phyloP scores from a whole-genome alignment of 495 filamentous ascomycete species.

The Lichina pygmaea region DNA sequence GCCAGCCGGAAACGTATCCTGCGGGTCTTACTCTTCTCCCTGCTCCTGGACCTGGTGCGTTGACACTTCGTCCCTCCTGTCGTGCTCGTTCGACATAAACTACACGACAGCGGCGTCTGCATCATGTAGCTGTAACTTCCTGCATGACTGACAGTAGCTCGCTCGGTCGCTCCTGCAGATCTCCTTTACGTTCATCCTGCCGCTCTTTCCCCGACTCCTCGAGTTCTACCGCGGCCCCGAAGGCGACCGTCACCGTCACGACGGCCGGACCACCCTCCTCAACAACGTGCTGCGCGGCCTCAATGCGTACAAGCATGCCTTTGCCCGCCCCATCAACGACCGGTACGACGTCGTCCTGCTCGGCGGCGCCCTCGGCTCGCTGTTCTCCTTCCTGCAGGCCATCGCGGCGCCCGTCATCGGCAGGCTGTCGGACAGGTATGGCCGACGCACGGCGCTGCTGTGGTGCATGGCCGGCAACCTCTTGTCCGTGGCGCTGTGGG shows the following conservation, averaged over 20 bases:
- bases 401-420: conserved; percentile 83
- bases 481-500: conserved; percentile 77
- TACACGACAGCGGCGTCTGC: background rate
- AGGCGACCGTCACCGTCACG: background rate
- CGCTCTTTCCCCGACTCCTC: conserved; percentile 79
- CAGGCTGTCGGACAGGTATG: conserved; percentile 63
- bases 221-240: conserved; percentile 73
- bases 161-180: conserved; percentile 20
- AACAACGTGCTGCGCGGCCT: conserved; percentile 55
- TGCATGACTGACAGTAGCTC: background rate
- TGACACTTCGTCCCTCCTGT: background rate
- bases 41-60: conserved; percentile 41
- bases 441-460: conserved; percentile 66
- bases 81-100: too few species aligned
- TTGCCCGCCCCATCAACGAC: conserved; percentile 77
- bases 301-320: conserved; percentile 86
- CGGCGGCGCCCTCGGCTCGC: conserved; percentile 74
- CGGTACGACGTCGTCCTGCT: conserved; percentile 94
- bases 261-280: conserved; percentile 29
- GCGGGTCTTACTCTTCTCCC: conserved; percentile 45
- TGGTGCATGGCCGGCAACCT: conserved; percentile 92
- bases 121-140: background rate
- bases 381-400: conserved; percentile 85
- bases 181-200: conserved; percentile 92
- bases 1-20: conserved; percentile 48